phyloP scores from a whole-genome alignment of 352 stramenopile genomes.

The Phytophthora pisi region DNA sequence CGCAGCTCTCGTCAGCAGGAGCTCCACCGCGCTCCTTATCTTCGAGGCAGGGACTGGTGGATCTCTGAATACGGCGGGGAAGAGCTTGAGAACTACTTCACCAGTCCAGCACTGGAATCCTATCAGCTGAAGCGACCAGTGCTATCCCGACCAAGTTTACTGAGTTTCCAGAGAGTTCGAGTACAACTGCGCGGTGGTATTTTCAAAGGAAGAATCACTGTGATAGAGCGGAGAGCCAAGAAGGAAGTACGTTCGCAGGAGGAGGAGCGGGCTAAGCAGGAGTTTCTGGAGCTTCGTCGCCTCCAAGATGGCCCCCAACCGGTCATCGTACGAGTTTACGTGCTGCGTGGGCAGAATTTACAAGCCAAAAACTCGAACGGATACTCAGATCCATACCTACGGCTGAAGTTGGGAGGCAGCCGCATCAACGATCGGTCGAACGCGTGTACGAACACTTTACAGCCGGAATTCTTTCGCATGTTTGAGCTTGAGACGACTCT shows the following conservation, averaged over 20 bases:
- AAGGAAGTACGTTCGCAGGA: conserved; percentile 22
- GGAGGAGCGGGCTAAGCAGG: conserved; percentile 26
- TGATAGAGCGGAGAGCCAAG: conserved; percentile 45
- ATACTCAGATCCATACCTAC: conserved; percentile 81
- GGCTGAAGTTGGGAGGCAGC: conserved; percentile 73
- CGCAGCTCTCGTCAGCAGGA: conserved; percentile 20
- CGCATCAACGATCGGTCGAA: conserved; percentile 69
- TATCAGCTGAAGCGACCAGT: conserved; percentile 74
- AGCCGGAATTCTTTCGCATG: conserved; percentile 78
- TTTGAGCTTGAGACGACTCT: conserved; percentile 75
- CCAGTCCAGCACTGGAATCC: conserved; percentile 72
- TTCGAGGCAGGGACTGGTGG: conserved; percentile 77
- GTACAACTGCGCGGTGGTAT: conserved; percentile 70
- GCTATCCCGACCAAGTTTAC: conserved; percentile 57
- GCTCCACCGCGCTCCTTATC: conserved; percentile 47
- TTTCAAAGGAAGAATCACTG: conserved; percentile 81
- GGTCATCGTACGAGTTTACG: conserved; percentile 76
- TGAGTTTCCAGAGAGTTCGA: conserved; percentile 56
- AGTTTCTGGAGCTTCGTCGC: conserved; percentile 28
- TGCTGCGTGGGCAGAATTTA: conserved; percentile 71
- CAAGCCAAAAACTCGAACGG: conserved; percentile 84
- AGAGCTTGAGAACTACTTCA: conserved; percentile 81
- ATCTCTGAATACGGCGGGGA: conserved; percentile 67
- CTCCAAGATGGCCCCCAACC: conserved; percentile 51
- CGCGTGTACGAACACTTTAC: conserved; percentile 78